These are phyloP conservation scores for Penicillium griseofulvum DNA, from an alignment of 2,329 filamentous ascomycete genomes.

Conservation along the genomic window DNA sequence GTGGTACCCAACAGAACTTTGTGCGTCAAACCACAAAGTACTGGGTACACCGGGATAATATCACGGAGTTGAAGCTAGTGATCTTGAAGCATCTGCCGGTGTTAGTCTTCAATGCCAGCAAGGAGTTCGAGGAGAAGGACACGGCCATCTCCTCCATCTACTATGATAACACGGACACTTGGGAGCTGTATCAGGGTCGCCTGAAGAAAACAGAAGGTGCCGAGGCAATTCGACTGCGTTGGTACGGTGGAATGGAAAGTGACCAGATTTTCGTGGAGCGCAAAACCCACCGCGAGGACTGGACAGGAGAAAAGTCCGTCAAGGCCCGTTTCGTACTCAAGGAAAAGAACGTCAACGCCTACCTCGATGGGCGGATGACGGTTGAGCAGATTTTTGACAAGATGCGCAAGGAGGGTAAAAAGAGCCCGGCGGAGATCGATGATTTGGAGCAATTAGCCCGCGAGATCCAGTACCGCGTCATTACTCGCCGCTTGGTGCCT, in stretches of 20 bases:
- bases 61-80: conserved; percentile 96
- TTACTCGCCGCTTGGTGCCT: conserved; percentile 81
- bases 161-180: conserved; percentile 91
- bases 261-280: conserved; percentile 96
- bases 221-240: conserved; percentile 90
- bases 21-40: conserved; percentile 98
- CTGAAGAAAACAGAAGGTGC: conserved; percentile 97
- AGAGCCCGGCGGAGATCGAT: conserved; percentile 84
- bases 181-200: conserved; percentile 90
- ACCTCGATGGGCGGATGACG: conserved; percentile 77
- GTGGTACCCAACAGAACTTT: conserved; percentile 91
- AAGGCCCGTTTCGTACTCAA: conserved; percentile 94
- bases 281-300: conserved; percentile 97
- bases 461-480: conserved; percentile 89
- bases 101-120: conserved; percentile 93
- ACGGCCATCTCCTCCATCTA: conserved; percentile 98
- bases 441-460: conserved; percentile 83
- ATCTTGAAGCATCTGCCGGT: conserved; percentile 97
- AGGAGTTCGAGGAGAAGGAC: conserved; percentile 89
- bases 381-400: conserved; percentile 93
- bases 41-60: conserved; percentile 98
- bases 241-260: conserved; percentile 95
- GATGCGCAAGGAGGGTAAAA: conserved; percentile 91
- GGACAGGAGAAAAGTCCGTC: conserved; percentile 98
- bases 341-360: conserved; percentile 96